phyloP scores from a whole-genome alignment of 768 basidiomycete species.

The Xerocomus potaroensis region DNA sequence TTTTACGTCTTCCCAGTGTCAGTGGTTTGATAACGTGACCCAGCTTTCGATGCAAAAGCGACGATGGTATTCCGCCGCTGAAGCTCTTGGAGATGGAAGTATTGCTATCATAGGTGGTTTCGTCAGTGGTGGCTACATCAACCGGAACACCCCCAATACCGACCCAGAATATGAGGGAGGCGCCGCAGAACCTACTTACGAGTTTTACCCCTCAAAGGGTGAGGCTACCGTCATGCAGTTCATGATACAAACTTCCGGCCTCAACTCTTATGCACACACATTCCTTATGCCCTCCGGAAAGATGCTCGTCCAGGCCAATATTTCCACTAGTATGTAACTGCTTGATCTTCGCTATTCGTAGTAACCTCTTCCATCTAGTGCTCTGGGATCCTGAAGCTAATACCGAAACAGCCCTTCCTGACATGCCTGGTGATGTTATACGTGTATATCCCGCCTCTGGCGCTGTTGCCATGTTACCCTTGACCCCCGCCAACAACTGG shows the following conservation, averaged over 20 bases:
- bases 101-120: constrained; percentile 81
- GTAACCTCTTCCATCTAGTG: constrained; percentile 24
- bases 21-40: constrained; percentile 68
- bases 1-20: constrained; percentile 48
- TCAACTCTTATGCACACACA: constrained; percentile 73
- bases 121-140: constrained; percentile 73
- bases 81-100: constrained; percentile 70
- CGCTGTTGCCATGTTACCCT: constrained; percentile 83
- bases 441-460: constrained; percentile 93
- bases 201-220: constrained; percentile 71
- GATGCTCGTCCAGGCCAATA: constrained; percentile 79
- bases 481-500: constrained; percentile 88
- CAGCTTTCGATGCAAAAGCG: constrained; percentile 60
- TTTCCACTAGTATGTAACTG: constrained; percentile 29
- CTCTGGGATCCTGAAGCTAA: constrained; percentile 56
- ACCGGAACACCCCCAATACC: constrained; percentile 64
- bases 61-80: constrained; percentile 79
- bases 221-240: constrained; percentile 57
- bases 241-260: constrained; percentile 65
- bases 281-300: constrained; percentile 74
- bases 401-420: constrained; percentile 56
- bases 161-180: constrained; percentile 63
- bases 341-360: not conserved
- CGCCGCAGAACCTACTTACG: constrained; percentile 76
- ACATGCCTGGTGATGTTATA: constrained; percentile 67